A percentile compares a stretch with the other conserved stretches of the same genome.
phyloP scores from a whole-genome alignment of 371 early-diverging fungal species.

The Mucor ambiguus region DNA sequence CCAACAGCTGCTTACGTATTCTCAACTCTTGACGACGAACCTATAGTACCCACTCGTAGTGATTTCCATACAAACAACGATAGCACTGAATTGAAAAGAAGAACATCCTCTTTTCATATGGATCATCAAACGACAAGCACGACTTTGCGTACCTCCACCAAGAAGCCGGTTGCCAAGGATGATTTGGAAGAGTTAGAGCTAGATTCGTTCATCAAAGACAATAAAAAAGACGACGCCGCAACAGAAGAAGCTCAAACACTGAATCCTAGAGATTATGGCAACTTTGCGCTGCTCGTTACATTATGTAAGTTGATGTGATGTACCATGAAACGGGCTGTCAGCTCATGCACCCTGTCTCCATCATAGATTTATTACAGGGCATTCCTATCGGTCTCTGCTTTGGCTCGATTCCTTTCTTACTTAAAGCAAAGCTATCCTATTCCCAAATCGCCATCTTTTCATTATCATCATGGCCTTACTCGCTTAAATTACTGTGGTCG shows the following conservation, averaged over 20 bases:
- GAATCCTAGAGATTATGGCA: constrained; percentile 56
- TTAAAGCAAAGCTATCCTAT: constrained; percentile 89
- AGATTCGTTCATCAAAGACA: constrained; percentile 18
- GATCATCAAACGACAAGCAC: constrained; percentile 38
- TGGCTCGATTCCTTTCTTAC: constrained; percentile 91
- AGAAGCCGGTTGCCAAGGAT: constrained; percentile 29
- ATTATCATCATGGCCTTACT: constrained; percentile 93
- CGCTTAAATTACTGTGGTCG: constrained; percentile 92
- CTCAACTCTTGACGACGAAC: constrained; percentile 43
- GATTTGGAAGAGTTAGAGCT: constrained; percentile 44
- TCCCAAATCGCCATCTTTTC: constrained; percentile 93
- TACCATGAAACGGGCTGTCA: background rate
- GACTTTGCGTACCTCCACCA: constrained; percentile 30
- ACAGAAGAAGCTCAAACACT: constrained; percentile 23
- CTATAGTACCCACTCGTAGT: constrained; percentile 26
- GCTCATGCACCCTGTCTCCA: background rate
- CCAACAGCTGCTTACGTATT: constrained; percentile 39
- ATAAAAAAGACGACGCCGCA: background rate
- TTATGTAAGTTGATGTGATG: constrained; percentile 60
- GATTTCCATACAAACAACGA: constrained; percentile 8
- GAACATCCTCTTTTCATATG: constrained; percentile 28
- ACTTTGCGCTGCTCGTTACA: constrained; percentile 66
- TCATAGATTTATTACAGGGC: constrained; percentile 87
- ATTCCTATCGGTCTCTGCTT: constrained; percentile 91
- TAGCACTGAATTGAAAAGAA: constrained; percentile 8